Evolutionary conservation across 306 rosid species (phyloP), one percentile per base, ranked within the genome.

Genomic region (Rubus idaeus): DNA sequence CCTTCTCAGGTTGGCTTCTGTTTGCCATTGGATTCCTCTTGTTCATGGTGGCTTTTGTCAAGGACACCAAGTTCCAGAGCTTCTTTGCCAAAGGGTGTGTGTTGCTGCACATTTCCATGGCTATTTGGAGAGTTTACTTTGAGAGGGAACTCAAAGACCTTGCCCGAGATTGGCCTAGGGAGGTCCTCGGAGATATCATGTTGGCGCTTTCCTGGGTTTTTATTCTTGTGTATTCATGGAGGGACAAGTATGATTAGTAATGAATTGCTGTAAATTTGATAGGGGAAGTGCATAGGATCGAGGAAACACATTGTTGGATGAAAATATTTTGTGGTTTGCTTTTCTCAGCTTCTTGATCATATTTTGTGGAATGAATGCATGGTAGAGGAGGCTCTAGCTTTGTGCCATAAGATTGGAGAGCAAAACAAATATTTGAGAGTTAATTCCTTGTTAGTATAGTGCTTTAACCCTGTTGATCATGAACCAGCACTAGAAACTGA

Each of bases 61-160:
- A 88, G 85, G 99, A 95, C 77, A 75, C 83, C 64, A 90, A 92
- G 71, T 95, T 95, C 47, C 99, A 95, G 61, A 88, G 89, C 67
- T 95, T 90, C 86, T 95, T 95, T 83, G 94, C 99, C 9, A 92
- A 87, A 87, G 97, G 96, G 14, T 89, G 99, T 81, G 86, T 85
- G 13, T 56, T 89, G 73, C 92, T 95, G 86, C 99, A 95, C 84
- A 63, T 92, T 37, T 88, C 91, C 14, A 87, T 90, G 99, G 97
- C 97, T 26, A 71, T 84, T 4, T 95, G 99, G 97, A 88, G 99
- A 82, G 90, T 88, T 45, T 86, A 70, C 82, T 90, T 94, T 71
- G 90, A 70, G 78, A 80, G 91, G 61, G 84, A 88, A 49, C 77
- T 89, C 37, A 91, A 90, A 74, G 95, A 86, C 52, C 91, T 94